phyloP scores from a whole-genome alignment of 2,329 filamentous ascomycete species.

The Cladosporium halotolerans region DNA sequence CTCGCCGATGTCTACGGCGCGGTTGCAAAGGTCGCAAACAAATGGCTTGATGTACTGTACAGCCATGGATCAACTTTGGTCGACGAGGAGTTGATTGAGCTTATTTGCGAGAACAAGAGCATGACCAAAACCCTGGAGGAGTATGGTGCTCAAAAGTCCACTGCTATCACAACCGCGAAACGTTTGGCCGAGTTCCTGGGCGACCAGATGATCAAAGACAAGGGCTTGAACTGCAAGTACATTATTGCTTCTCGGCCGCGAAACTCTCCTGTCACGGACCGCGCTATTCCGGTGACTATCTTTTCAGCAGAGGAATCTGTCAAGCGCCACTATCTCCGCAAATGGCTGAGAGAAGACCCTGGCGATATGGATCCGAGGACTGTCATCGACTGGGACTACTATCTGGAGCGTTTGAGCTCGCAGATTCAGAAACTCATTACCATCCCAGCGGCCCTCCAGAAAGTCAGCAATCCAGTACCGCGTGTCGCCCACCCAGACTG shows the following conservation, averaged over 20 bases:
- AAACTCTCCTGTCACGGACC: constrained; percentile 86
- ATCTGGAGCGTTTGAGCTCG: constrained; percentile 87
- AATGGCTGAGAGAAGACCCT: constrained; percentile 93
- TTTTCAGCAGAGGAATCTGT: constrained; percentile 88
- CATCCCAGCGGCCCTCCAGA: constrained; percentile 93
- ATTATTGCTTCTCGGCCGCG: constrained; percentile 87
- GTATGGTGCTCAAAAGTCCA: constrained; percentile 92
- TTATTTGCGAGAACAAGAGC: constrained; percentile 99
- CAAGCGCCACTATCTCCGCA: constrained; percentile 83
- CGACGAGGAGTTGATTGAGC: constrained; percentile 94
- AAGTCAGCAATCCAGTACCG: constrained; percentile 88
- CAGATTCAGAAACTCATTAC: constrained; percentile 99
- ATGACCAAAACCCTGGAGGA: constrained; percentile 97
- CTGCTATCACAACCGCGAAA: constrained; percentile 96
- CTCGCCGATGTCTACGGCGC: constrained; percentile 82
- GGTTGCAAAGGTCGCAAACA: constrained; percentile 90
- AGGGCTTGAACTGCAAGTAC: constrained; percentile 98
- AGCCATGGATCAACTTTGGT: constrained; percentile 82
- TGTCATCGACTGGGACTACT: constrained; percentile 95
- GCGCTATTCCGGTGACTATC: constrained; percentile 90
- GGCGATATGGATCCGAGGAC: constrained; percentile 82
- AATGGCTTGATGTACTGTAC: constrained; percentile 92
- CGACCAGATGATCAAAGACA: constrained; percentile 99
- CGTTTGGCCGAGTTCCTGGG: constrained; percentile 93
- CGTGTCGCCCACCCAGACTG: constrained; percentile 92